These are phyloP conservation scores for Halophytophthora batemanensis DNA, from an alignment of 352 stramenopile genomes.

Conservation along the genomic window DNA sequence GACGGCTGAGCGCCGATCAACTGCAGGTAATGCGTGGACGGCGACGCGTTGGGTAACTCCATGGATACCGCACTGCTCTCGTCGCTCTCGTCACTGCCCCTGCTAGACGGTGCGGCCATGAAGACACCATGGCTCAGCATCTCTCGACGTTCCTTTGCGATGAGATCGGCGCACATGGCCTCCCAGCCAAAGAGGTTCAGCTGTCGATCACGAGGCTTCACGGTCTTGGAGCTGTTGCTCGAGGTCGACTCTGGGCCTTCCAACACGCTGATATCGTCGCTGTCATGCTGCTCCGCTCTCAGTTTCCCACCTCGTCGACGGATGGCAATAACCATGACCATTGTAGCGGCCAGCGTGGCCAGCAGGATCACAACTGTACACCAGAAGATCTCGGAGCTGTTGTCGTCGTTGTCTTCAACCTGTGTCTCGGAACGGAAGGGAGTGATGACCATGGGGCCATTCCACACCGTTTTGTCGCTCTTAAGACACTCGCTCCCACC, in stretches of 20 bases:
- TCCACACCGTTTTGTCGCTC: background rate
- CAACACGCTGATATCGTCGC: conserved; percentile 5
- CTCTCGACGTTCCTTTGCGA: conserved; percentile 36
- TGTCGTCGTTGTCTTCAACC: conserved; percentile 1
- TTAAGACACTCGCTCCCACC: conserved; percentile 24
- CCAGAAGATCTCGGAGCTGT: conserved; percentile 22
- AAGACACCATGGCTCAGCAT: conserved; percentile 5
- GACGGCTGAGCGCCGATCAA: conserved; percentile 13
- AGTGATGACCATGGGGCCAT: conserved; percentile 1
- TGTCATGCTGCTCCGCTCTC: conserved; percentile 13
- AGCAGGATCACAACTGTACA: conserved; percentile 20
- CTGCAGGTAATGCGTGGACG: conserved; percentile 20
- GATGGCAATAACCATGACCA: conserved; percentile 21
- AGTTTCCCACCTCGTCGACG: conserved; percentile 15
- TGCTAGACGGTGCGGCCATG: background rate
- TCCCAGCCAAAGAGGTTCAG: conserved; percentile 49
- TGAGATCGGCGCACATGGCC: conserved; percentile 35
- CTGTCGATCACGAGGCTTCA: conserved; percentile 16
- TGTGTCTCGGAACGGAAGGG: too few species aligned
- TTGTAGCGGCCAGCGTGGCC: conserved; percentile 16
- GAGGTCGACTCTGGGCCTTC: too few species aligned
- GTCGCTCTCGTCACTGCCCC: conserved; percentile 6
- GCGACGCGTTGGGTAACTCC: conserved; percentile 8
- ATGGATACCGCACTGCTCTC: background rate
- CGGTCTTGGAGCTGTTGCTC: too few species aligned